phyloP scores from a whole-genome alignment of 306 rosid genomes.

The Cicer cuneatum region DNA sequence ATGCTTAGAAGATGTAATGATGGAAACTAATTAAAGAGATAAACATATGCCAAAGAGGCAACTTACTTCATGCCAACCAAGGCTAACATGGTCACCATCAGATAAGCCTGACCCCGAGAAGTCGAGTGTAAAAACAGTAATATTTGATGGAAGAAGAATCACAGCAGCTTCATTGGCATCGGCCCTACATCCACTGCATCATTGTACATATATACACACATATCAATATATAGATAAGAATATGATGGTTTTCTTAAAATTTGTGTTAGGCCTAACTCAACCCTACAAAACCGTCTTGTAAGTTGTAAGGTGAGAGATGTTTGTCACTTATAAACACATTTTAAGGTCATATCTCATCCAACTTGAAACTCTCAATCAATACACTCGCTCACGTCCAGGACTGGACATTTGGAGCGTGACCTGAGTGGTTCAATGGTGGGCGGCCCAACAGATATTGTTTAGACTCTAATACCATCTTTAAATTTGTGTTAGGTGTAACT shows the following conservation, averaged over 20 bases:
- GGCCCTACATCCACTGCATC: conserved; percentile 96
- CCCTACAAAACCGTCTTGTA: no score
- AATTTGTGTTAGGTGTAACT: no score
- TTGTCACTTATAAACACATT: no score
- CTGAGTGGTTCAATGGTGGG: no score
- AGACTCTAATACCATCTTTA: no score
- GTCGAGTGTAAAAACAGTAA: conserved; percentile 96
- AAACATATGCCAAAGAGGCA: conserved; percentile 33
- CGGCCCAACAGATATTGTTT: no score
- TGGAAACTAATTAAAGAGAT: conserved; percentile 41
- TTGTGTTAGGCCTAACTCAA: no score
- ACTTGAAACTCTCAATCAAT: no score
- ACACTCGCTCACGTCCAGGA: no score
- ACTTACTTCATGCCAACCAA: conserved; percentile 99
- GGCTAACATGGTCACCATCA: conserved; percentile 95
- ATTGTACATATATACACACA: conserved; percentile 44
- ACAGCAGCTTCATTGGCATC: conserved; percentile 98
- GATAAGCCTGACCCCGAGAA: conserved; percentile 98
- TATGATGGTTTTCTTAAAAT: not conserved
- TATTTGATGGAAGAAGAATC: conserved; percentile 90
- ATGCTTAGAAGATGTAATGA: conserved; percentile 24
- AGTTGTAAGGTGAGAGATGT: no score
- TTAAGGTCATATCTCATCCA: no score
- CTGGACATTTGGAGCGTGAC: no score
- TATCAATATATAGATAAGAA: conserved; percentile 23